phyloP scores from a whole-genome alignment of 306 rosid species.

The Castanospermum australe region DNA sequence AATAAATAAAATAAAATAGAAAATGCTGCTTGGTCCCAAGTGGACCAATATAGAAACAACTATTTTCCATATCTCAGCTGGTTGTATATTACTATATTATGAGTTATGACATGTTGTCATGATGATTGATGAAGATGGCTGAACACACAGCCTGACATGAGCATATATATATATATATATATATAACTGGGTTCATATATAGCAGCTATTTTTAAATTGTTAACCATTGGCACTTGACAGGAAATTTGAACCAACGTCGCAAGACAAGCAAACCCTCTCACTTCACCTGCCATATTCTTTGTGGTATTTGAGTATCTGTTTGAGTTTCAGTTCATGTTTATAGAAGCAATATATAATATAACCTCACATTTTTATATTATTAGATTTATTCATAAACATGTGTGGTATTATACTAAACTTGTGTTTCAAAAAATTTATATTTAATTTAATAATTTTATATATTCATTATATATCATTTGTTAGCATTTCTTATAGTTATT shows the following conservation, averaged over 20 bases:
- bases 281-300: neutral
- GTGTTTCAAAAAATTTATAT: too few relatives aligned
- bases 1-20: neutral
- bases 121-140: constrained; percentile 49
- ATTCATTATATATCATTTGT: too few relatives aligned
- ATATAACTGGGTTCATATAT: constrained; percentile 34
- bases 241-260: constrained; percentile 52
- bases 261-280: constrained; percentile 33
- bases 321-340: too few relatives aligned
- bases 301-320: neutral
- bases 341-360: too few relatives aligned
- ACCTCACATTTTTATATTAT: too few relatives aligned
- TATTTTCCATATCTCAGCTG: constrained; percentile 40
- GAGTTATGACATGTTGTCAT: constrained; percentile 40
- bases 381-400: too few relatives aligned
- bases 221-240: constrained; percentile 31
- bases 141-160: constrained; percentile 21
- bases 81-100: too few relatives aligned
- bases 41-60: constrained; percentile 13
- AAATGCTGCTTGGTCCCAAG: neutral
- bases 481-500: neutral
- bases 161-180: too few relatives aligned
- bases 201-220: neutral
- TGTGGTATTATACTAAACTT: too few relatives aligned
- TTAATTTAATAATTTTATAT: too few relatives aligned